Evolutionary conservation across 192 early-diverging fungal species (phyloP).

Genomic region (Dispira simplex): DNA sequence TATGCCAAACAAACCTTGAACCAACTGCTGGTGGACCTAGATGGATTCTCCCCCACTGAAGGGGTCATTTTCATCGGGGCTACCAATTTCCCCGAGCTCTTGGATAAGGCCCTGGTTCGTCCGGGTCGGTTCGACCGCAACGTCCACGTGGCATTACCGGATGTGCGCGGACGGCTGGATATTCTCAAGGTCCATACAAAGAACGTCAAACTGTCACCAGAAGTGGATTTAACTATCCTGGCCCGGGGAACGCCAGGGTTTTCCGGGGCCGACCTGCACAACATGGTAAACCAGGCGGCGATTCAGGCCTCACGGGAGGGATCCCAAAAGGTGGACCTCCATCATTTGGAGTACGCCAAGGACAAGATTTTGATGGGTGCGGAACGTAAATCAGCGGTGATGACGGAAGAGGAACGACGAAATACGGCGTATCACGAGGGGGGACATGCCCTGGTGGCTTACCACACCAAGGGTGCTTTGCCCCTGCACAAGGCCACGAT

Average conservation of each 20-base stretch:
- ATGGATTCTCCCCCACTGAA: conserved; percentile 92
- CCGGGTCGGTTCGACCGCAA: conserved; percentile 96
- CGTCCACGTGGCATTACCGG: conserved; percentile 87
- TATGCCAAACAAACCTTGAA: conserved; percentile 71
- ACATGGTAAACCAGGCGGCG: conserved; percentile 94
- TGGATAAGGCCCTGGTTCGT: conserved; percentile 93
- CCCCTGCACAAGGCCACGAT: conserved; percentile 98
- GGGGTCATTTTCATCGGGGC: conserved; percentile 98
- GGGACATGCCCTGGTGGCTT: conserved; percentile 89
- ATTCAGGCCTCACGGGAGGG: conserved; percentile 82
- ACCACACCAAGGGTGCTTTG: conserved; percentile 89
- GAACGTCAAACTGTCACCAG: conserved; percentile 47
- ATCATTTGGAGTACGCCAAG: conserved; percentile 92
- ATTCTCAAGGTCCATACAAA: conserved; percentile 88
- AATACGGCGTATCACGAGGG: conserved; percentile 98
- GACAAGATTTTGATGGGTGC: conserved; percentile 98
- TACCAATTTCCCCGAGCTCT: conserved; percentile 92
- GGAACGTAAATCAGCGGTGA: conserved; percentile 82
- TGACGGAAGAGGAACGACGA: conserved; percentile 73
- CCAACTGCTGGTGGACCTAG: conserved; percentile 96
- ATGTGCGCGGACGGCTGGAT: conserved; percentile 86
- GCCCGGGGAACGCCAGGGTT: conserved; percentile 97
- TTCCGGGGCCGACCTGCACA: conserved; percentile 98
- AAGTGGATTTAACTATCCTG: conserved; percentile 68
- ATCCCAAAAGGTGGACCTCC: conserved; percentile 51